phyloP scores from a whole-genome alignment of 768 basidiomycete species.

The Hortiboletus campestris region DNA sequence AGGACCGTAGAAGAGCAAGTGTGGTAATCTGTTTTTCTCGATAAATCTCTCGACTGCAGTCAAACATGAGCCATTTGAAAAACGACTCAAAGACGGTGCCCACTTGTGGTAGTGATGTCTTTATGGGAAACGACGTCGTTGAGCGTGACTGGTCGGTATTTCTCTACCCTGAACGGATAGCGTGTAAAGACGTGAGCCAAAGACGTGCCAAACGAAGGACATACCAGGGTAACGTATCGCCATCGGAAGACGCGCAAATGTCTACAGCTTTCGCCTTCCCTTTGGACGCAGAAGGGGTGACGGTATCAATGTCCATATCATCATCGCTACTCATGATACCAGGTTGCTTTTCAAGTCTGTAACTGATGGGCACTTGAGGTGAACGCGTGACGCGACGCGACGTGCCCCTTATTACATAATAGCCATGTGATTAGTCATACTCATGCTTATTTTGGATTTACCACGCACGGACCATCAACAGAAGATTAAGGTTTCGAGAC shows the following conservation, averaged over 20 bases:
- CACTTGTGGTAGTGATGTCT: constrained; percentile 93
- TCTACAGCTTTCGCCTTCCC: constrained; percentile 70
- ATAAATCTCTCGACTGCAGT: constrained; percentile 91
- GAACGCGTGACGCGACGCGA: constrained; percentile 21
- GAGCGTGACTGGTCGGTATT: constrained; percentile 88
- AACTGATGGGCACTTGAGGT: background rate
- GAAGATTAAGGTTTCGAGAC: constrained; percentile 29
- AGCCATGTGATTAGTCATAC: constrained; percentile 13
- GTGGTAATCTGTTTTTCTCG: constrained; percentile 89
- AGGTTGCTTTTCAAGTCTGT: background rate
- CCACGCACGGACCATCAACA: constrained; percentile 48
- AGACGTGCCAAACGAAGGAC: constrained; percentile 18
- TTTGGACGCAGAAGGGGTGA: constrained; percentile 40
- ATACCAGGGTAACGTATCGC: constrained; percentile 85
- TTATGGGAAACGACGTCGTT: constrained; percentile 96
- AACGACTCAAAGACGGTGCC: background rate
- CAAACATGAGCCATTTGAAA: constrained; percentile 2
- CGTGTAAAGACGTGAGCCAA: background rate
- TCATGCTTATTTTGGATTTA: background rate
- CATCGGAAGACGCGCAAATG: constrained; percentile 38
- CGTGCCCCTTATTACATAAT: constrained; percentile 9
- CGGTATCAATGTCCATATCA: constrained; percentile 45
- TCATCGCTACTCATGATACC: constrained; percentile 56
- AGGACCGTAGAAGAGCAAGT: constrained; percentile 95
- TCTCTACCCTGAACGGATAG: constrained; percentile 77